Evolutionary conservation across 2,329 filamentous ascomycete genomes (phyloP).

Genomic region (Pseudogymnoascus sp.): DNA sequence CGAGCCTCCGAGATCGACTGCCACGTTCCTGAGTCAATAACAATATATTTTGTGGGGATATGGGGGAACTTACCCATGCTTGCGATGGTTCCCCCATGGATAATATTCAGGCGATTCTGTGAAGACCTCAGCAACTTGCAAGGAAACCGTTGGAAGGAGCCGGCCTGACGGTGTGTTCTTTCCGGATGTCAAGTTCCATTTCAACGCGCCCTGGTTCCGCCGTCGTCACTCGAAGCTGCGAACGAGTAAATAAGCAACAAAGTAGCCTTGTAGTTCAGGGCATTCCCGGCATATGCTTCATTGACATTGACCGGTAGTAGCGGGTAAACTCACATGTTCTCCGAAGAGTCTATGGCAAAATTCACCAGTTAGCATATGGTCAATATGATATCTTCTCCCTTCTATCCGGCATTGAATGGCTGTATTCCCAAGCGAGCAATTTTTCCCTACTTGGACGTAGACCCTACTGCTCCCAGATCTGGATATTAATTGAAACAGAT

Average conservation of each 20-base stretch:
- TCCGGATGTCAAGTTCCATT: constrained; percentile 69
- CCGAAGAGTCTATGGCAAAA: constrained; percentile 28
- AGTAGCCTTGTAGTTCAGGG: neutral
- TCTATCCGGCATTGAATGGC: neutral
- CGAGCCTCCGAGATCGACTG: constrained; percentile 58
- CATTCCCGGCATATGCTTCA: neutral
- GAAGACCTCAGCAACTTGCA: neutral
- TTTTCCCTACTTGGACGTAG: neutral
- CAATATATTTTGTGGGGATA: constrained; percentile 2
- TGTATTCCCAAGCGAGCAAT: neutral
- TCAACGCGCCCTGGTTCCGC: constrained; percentile 63
- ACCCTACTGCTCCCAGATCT: neutral
- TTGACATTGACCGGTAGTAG: constrained; percentile 7
- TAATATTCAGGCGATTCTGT: constrained; percentile 68
- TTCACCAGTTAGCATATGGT: neutral
- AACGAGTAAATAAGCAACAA: neutral
- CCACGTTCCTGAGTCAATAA: constrained; percentile 10
- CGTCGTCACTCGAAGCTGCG: constrained; percentile 59
- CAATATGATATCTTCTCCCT: neutral
- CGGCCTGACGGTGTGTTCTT: constrained; percentile 63
- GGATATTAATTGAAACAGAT: neutral
- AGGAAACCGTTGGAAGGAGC: neutral
- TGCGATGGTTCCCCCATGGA: constrained; percentile 74
- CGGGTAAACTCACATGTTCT: constrained; percentile 27
- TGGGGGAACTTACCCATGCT: constrained; percentile 46